phyloP scores from a whole-genome alignment of 2,329 filamentous ascomycete genomes.

The Huntiella savannae region DNA sequence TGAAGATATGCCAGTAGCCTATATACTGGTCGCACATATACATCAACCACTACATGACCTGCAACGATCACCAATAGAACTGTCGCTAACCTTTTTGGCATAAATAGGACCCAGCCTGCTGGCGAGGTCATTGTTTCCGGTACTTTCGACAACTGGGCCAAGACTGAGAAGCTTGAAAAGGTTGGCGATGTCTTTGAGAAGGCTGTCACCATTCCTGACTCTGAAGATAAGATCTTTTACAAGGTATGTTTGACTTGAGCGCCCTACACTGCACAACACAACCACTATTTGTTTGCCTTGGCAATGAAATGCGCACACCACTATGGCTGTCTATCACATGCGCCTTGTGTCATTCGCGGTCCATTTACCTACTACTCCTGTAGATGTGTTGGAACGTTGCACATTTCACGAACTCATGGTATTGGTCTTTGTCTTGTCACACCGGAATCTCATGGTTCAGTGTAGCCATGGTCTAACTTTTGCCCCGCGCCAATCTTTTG shows the following conservation, averaged over 20 bases:
- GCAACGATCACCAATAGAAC: neutral
- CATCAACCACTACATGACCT: neutral
- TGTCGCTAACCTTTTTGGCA: neutral
- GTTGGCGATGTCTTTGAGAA: constrained; percentile 58
- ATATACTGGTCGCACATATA: neutral
- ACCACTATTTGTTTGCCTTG: constrained; percentile 8
- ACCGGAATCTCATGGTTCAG: too few relatives aligned
- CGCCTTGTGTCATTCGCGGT: too few relatives aligned
- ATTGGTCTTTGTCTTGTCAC: too few relatives aligned
- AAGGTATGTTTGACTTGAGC: constrained; percentile 46
- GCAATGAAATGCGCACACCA: neutral
- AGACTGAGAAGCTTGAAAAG: constrained; percentile 68
- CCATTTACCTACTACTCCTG: neutral
- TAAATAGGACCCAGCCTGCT: constrained; percentile 58
- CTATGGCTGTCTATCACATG: too few relatives aligned
- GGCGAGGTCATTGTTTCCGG: constrained; percentile 86
- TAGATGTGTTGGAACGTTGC: too few relatives aligned
- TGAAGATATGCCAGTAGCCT: too few relatives aligned
- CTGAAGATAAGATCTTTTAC: constrained; percentile 64
- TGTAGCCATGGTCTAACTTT: too few relatives aligned
- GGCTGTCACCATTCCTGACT: constrained; percentile 50
- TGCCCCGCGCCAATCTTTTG: too few relatives aligned
- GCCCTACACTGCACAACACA: neutral
- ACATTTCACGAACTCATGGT: too few relatives aligned
- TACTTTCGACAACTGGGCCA: constrained; percentile 86